Conservation (phyloP, 2,329 filamentous ascomycete species). For the Talaromyces sp. region DNA sequence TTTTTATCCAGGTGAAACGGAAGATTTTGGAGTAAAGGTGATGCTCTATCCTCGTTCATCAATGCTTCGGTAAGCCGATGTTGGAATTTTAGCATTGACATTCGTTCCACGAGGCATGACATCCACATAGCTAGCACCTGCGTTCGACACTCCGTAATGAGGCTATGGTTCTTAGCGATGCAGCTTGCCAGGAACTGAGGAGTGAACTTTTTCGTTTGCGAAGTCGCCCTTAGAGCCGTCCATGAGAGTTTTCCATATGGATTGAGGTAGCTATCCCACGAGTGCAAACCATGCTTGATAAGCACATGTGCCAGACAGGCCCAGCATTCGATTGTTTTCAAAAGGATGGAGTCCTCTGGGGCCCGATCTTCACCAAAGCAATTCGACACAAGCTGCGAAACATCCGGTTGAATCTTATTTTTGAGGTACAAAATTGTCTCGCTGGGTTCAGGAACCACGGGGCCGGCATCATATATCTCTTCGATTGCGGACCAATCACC, state of each 20-base stretch:
- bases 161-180: constrained; percentile 36
- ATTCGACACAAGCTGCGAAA: constrained; percentile 55
- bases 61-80: constrained; percentile 52
- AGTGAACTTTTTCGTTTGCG: constrained; percentile 44
- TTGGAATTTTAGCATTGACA: constrained; percentile 58
- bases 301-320: constrained; percentile 43
- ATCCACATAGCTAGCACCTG: constrained; percentile 53
- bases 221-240: constrained; percentile 40
- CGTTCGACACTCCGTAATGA: constrained; percentile 41
- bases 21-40: constrained; percentile 52
- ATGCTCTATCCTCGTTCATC: constrained; percentile 41
- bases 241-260: constrained; percentile 49
- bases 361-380: constrained; percentile 55
- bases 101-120: constrained; percentile 53
- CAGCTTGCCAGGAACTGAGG: constrained; percentile 43
- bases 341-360: constrained; percentile 51
- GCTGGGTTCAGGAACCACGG: constrained; percentile 19
- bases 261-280: constrained; percentile 54
- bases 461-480: constrained; percentile 35
- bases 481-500: constrained; percentile 55
- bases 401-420: constrained; percentile 42
- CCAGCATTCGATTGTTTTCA: constrained; percentile 53
- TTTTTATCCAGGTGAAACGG: constrained; percentile 47
- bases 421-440: constrained; percentile 31
- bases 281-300: constrained; percentile 41